These are phyloP conservation scores for Cladophialophora psammophila DNA, from an alignment of 2,329 filamentous ascomycete species.

Conservation along the genomic window DNA sequence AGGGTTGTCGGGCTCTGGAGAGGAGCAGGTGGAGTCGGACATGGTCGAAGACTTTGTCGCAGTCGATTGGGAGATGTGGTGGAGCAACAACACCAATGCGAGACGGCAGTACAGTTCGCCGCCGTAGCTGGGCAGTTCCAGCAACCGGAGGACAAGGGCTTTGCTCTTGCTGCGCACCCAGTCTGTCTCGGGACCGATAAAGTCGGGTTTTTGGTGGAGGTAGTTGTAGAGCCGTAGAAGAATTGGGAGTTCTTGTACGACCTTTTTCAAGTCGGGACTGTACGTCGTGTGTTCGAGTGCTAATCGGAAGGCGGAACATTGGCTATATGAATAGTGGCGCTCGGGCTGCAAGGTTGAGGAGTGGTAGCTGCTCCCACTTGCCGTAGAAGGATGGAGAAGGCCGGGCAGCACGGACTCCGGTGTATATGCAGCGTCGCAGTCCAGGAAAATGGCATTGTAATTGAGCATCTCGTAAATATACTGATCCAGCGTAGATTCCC, in stretches of 20 bases:
- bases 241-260: conserved; percentile 10
- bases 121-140: conserved; percentile 27
- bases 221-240: conserved; percentile 5
- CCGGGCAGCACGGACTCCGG: background rate
- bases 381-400: background rate
- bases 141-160: conserved; percentile 12
- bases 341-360: background rate
- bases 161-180: conserved; percentile 17
- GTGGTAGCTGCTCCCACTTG: background rate
- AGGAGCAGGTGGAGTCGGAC: background rate
- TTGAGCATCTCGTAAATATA: conserved; percentile 25
- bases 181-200: conserved; percentile 5
- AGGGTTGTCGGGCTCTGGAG: background rate
- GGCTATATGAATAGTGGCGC: conserved; percentile 21
- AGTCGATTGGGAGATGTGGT: conserved; percentile 11
- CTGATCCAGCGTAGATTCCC: conserved; percentile 19
- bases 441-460: conserved; percentile 22
- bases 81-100: conserved; percentile 18
- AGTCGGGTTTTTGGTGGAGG: background rate
- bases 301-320: conserved; percentile 2
- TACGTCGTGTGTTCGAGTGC: conserved; percentile 14
- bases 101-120: conserved; percentile 27
- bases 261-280: conserved; percentile 20
- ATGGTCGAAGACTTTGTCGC: too few species aligned
- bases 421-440: background rate